Percentiles rank a stretch among this genome's conserved stretches.
Evolutionary conservation across 768 basidiomycete genomes (phyloP).

Genomic region (Brasilioporus rufonigricans): DNA sequence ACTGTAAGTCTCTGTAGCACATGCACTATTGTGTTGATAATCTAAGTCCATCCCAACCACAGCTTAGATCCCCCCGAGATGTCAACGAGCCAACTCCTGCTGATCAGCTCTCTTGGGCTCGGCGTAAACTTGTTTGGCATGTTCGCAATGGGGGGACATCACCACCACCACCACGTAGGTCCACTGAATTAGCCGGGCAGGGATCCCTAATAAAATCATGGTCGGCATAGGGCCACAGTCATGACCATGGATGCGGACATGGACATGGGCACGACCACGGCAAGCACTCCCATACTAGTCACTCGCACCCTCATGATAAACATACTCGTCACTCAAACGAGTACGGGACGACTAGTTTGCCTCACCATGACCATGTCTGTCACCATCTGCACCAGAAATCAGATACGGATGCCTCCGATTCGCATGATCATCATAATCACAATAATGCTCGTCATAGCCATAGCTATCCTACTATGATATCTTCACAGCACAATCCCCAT

Average conservation of each 20-base stretch:
- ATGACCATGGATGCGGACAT: slow-evolving; percentile 14
- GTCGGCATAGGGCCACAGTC: slow-evolving; percentile 17
- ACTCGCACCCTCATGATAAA: slow-evolving; percentile 33
- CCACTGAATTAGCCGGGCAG: neutral
- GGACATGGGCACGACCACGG: slow-evolving; percentile 18
- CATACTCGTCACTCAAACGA: slow-evolving; percentile 24
- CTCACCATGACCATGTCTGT: slow-evolving; percentile 19
- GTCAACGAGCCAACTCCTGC: slow-evolving; percentile 89
- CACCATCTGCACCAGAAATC: slow-evolving; percentile 20
- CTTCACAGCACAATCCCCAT: slow-evolving; percentile 22
- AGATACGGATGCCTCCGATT: slow-evolving; percentile 13
- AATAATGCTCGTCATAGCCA: slow-evolving; percentile 15
- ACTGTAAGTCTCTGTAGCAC: slow-evolving; percentile 52
- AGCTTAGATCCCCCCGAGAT: slow-evolving; percentile 96
- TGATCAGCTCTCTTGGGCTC: slow-evolving; percentile 86
- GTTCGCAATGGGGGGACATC: slow-evolving; percentile 97
- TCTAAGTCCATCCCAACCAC: neutral
- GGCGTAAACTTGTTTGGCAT: slow-evolving; percentile 97
- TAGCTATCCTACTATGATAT: slow-evolving; percentile 10
- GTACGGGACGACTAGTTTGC: slow-evolving; percentile 6
- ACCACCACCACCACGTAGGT: slow-evolving; percentile 67
- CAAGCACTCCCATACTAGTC: slow-evolving; percentile 36
- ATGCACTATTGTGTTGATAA: neutral
- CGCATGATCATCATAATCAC: slow-evolving; percentile 8
- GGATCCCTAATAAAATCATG: neutral